Evolutionary conservation across 148 eudicot genomes (phyloP).

Genomic region (Beta vulgaris): DNA sequence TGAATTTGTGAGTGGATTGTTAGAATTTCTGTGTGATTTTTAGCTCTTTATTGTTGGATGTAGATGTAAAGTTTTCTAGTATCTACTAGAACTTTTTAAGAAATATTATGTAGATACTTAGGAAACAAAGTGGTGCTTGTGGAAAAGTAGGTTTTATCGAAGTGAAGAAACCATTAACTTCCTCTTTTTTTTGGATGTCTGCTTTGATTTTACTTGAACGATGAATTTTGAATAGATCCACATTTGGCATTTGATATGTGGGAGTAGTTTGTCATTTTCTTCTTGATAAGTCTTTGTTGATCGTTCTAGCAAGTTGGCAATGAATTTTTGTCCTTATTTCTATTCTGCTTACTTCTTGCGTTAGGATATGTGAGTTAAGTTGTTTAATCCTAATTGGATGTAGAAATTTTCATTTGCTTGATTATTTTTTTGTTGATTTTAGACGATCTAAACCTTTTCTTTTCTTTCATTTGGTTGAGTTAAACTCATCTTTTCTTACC

Average conservation of each 20-base stretch:
- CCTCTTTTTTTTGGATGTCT: not conserved
- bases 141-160: not conserved
- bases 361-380: not conserved
- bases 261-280: not conserved
- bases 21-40: not conserved
- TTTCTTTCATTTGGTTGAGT: not conserved
- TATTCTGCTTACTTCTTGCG: not conserved
- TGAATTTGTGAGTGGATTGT: not conserved
- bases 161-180: not conserved
- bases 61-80: not conserved
- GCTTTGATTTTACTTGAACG: not conserved
- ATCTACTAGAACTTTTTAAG: no score
- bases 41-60: not conserved
- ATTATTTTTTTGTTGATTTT: not conserved
- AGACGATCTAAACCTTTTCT: no score
- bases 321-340: not conserved
- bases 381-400: not conserved
- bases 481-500: conserved; percentile 1
- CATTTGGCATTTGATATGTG: not conserved
- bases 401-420: not conserved
- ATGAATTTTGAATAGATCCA: not conserved
- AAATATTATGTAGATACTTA: not conserved
- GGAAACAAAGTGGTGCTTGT: not conserved
- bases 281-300: not conserved
- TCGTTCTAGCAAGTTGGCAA: not conserved